Evolutionary conservation across 2,329 filamentous ascomycete genomes (phyloP).

Genomic region (Podosphaera xanthii): DNA sequence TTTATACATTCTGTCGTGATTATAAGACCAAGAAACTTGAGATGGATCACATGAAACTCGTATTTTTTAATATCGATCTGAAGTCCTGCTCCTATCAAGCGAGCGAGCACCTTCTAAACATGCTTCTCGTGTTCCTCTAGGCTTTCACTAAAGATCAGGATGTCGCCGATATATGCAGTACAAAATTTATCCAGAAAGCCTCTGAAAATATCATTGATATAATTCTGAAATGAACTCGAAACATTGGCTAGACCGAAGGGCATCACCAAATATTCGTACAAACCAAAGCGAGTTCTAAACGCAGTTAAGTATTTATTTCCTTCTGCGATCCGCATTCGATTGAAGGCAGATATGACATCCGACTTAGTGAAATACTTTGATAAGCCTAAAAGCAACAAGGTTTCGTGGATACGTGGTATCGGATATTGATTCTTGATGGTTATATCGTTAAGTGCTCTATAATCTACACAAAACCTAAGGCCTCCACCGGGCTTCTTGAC

Average conservation of each 20-base stretch:
- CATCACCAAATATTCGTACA: conserved; percentile 15
- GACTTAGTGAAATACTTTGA: background rate
- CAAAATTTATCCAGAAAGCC: conserved; percentile 5
- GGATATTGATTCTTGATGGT: background rate
- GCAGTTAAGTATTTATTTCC: background rate
- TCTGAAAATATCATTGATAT: conserved; percentile 6
- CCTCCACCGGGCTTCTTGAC: background rate
- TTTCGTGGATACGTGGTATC: background rate
- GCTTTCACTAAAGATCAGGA: conserved; percentile 2
- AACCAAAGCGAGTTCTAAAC: conserved; percentile 1
- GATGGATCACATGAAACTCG: background rate
- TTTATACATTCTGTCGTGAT: background rate
- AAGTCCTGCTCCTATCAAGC: background rate
- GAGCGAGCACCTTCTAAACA: background rate
- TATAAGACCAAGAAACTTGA: background rate
- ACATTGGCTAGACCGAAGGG: conserved; percentile 13
- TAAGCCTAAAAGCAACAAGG: background rate
- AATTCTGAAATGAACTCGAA: conserved; percentile 5
- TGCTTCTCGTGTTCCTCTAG: background rate
- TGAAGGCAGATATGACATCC: background rate
- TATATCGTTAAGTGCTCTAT: background rate
- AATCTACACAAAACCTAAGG: background rate
- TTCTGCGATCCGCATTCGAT: background rate
- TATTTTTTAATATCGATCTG: conserved; percentile 1
- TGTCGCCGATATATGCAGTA: conserved; percentile 5